Evolutionary conservation across 192 early-diverging fungal genomes (phyloP).

Genomic region (Backusella westeae): DNA sequence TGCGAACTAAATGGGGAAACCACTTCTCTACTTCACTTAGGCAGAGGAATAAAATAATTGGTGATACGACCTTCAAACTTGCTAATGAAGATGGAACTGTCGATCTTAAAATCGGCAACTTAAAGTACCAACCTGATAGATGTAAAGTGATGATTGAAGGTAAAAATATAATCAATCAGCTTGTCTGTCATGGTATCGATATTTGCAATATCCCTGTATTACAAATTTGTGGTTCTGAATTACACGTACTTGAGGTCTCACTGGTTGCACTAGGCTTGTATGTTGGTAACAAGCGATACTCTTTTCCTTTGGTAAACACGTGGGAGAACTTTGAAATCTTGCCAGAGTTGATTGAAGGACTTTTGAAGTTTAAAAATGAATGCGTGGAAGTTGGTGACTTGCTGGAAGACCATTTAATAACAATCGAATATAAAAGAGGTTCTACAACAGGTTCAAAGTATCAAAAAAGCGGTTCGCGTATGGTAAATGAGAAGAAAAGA

Average conservation of each 20-base stretch:
- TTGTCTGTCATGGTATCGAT: not conserved
- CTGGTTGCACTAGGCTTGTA: slow-evolving; percentile 4
- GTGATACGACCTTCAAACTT: not conserved
- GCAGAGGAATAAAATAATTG: too few species aligned
- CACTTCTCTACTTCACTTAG: too few species aligned
- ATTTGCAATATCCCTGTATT: not conserved
- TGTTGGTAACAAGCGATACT: not conserved
- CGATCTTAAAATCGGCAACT: not conserved
- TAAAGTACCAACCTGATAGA: not conserved
- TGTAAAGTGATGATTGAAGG: slow-evolving; percentile 14
- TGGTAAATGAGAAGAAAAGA: not conserved
- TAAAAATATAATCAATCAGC: not conserved
- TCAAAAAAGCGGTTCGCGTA: not conserved
- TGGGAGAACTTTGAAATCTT: not conserved
- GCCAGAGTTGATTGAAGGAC: not conserved
- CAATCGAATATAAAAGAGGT: not conserved
- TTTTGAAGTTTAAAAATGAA: not conserved
- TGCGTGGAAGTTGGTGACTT: not conserved
- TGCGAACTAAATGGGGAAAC: slow-evolving; percentile 7
- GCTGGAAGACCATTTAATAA: not conserved
- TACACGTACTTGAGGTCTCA: not conserved
- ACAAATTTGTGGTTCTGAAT: slow-evolving; percentile 5
- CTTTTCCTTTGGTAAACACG: not conserved
- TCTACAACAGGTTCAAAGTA: not conserved
- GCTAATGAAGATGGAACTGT: slow-evolving; percentile 5